Evolutionary conservation across 306 rosid species (phyloP), one percentile per base, ranked within the genome.

Genomic region (Acacia melanoxylon): DNA sequence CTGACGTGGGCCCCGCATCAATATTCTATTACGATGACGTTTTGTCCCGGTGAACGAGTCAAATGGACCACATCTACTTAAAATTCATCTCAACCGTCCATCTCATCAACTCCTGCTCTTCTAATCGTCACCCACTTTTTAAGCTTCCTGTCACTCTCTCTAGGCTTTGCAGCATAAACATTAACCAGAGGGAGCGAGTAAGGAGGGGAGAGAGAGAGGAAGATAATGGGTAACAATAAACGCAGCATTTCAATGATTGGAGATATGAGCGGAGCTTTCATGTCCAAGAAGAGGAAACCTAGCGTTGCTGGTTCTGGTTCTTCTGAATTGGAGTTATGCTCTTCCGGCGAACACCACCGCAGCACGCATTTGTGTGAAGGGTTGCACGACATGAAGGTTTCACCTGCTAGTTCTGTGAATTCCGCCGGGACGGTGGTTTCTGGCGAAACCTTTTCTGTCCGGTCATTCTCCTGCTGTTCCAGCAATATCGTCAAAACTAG

Each of bases 251-350:
- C 66, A 45, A 78, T 68, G 74, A 71, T 80, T 77, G 61, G 77
- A 10, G 80, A 68, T 40, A 85, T 83, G 70, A 67, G 67, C 49
- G n/a, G 68, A 51, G 80, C 80, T 25, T 72, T 31, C 68, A 44
- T 84, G 73, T 86, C 91, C 3, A 94, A 95, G 85, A 90, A 84
- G 80, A 87, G 90, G 80, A 93, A 84, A 80, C 67, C 77, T 2
- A 58, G 51, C 24, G 16, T 78, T 81, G 42, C 77, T 79, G 72
- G 69, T 83, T 54, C 77, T 77, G 66, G 65, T 83, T 54, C 77
- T 0, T 44, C 25, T 69, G 63, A 65, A 31, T 69, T 73, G 27
- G 56, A 41, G 56, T 24, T 61, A 35, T 22, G 58, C 75, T 76
- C 81, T 41, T 72, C 82, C 16, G 69, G 63, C 69, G 65, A 13